Conservation (phyloP, 768 basidiomycete genomes). For the Sarcodon sp. region DNA sequence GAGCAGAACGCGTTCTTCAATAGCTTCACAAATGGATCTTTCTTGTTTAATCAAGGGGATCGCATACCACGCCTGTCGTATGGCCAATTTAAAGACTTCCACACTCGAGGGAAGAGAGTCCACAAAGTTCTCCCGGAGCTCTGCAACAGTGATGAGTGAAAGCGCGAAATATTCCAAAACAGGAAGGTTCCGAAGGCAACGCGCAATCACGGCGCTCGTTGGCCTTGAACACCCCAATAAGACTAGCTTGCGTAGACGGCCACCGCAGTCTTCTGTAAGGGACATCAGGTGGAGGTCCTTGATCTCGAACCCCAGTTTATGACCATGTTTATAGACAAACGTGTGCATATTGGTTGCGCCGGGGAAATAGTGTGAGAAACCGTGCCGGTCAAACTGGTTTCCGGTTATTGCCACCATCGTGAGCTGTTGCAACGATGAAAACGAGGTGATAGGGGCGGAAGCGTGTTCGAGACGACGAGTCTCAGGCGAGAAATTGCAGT, state of each 20-base stretch:
- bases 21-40: slow-evolving; percentile 14
- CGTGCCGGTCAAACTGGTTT: slow-evolving; percentile 20
- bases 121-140: slow-evolving; percentile 20
- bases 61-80: slow-evolving; percentile 22
- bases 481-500: slow-evolving; percentile 11
- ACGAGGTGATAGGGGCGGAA: not conserved
- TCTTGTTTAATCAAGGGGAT: slow-evolving; percentile 18
- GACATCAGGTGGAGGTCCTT: slow-evolving; percentile 20
- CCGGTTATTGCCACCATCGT: slow-evolving; percentile 19
- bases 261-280: slow-evolving; percentile 11
- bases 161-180: slow-evolving; percentile 23
- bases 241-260: slow-evolving; percentile 18
- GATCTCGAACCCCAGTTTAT: slow-evolving; percentile 23
- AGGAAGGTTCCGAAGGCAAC: slow-evolving; percentile 15
- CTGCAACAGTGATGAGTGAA: slow-evolving; percentile 20
- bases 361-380: slow-evolving; percentile 15
- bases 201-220: slow-evolving; percentile 15
- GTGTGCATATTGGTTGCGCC: slow-evolving; percentile 15
- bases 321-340: slow-evolving; percentile 21
- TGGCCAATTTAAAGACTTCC: slow-evolving; percentile 20
- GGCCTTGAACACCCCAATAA: slow-evolving; percentile 22
- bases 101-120: slow-evolving; percentile 15
- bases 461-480: not conserved
- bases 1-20: slow-evolving; percentile 10
- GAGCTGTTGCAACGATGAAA: slow-evolving; percentile 16